Evolutionary conservation across 139 green algal genomes (phyloP).

Genomic region (Yamagishiella unicocca): DNA sequence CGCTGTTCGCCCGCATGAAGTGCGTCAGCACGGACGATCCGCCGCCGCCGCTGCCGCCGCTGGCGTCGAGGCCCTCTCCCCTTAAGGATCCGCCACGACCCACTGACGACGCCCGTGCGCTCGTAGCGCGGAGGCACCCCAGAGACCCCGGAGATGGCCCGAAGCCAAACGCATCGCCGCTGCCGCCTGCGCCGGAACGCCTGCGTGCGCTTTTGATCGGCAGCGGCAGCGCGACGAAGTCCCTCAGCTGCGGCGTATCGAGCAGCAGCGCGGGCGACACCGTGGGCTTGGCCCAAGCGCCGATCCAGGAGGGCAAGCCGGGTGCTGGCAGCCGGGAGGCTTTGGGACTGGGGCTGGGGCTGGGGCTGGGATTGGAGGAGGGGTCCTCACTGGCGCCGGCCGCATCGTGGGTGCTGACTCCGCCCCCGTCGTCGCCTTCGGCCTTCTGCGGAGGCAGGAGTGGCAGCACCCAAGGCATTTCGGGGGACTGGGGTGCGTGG

Average conservation of each 20-base stretch:
- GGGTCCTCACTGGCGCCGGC: no score
- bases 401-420: no score
- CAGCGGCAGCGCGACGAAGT: constrained; percentile 3
- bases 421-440: no score
- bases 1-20: constrained; percentile 5
- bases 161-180: neutral
- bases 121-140: neutral
- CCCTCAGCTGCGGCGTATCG: neutral
- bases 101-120: neutral
- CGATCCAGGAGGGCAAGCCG: constrained; percentile 14
- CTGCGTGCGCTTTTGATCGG: constrained; percentile 61
- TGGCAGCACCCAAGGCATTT: no score
- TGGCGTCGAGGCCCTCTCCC: neutral
- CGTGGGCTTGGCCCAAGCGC: constrained; percentile 9
- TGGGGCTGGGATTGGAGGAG: no score
- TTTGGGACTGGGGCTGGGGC: neutral
- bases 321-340: neutral
- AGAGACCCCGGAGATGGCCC: neutral
- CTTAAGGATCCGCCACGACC: neutral
- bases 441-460: no score
- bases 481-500: no score
- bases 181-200: neutral
- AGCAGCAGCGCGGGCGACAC: neutral
- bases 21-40: neutral
- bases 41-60: neutral